Base-by-base conservation (phyloP, 2,329 filamentous ascomycete species). In the Sporothrix euskadiensis region DNA sequence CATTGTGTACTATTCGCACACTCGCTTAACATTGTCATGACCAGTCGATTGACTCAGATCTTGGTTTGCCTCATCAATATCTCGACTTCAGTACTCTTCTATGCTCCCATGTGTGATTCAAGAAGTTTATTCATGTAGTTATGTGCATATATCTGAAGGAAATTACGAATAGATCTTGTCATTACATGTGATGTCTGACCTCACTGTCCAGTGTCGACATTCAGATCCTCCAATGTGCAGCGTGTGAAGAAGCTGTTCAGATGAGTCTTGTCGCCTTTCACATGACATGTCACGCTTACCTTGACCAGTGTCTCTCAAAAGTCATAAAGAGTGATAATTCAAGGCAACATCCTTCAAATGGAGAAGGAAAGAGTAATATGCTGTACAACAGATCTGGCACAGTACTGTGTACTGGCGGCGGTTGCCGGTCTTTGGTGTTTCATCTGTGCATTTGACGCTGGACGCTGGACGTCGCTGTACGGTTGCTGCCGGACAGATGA, bases 351-450 rank as follows among this genome's bases (percentile, higher is more conserved):
- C 5, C 9, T 41, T 41, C 39, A 9, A 41, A 5, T 41, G 39
- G 39, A 41, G 39, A 47, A 16, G 19, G 19, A 30, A 30, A 12
- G 22, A 56, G 22, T 9, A 56, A 19, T 14, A 56, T 56, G 52
- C 7, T 30, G 61, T 65, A 44, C 61, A n/a, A 44, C 61, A 14
- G 44, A 65, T 9, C 10, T 30, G 61, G 39, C 61, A 44, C 39
- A n/a, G 39, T 44, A 47, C 7, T 66, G 61, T 10, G 39, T 12
- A 30, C 7, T 66, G 61, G 61, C 39, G 39, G 41, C 39, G 39
- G 61, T 66, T 66, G 61, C 30, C 19, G n/a, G 8, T 65, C n/a
- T 19, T 16, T 35, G 9, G 61, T 66, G 61, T 66, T 47, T 66
- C 61, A 66, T 30, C 39, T 41, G 39, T 41, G 39, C 41, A 16